phyloP scores from a whole-genome alignment of 768 basidiomycete genomes.

The Mycena vitilis region DNA sequence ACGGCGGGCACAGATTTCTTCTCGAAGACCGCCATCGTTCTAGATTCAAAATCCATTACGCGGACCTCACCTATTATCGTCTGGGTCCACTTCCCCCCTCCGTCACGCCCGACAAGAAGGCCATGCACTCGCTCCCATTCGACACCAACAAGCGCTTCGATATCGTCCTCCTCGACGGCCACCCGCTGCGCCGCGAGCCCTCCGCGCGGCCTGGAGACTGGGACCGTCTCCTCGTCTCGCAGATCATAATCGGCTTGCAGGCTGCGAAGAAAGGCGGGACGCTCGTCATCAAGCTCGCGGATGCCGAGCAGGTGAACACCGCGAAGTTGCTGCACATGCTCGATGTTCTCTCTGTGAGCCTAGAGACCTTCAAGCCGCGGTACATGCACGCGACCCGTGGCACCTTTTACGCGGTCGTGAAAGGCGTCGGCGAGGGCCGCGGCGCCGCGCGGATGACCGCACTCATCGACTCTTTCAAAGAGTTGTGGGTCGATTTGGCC shows the following conservation, averaged over 20 bases:
- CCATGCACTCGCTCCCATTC: slow-evolving; percentile 32
- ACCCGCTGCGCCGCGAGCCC: slow-evolving; percentile 35
- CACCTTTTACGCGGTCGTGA: slow-evolving; percentile 41
- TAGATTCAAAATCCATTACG: slow-evolving; percentile 36
- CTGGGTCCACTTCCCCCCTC: slow-evolving; percentile 36
- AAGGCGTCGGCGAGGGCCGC: slow-evolving; percentile 37
- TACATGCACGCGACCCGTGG: slow-evolving; percentile 40
- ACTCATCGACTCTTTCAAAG: slow-evolving; percentile 29
- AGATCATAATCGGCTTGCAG: slow-evolving; percentile 41
- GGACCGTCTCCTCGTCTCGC: slow-evolving; percentile 40
- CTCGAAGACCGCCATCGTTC: slow-evolving; percentile 38
- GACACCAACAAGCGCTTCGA: slow-evolving; percentile 36
- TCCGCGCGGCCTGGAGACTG: slow-evolving; percentile 22
- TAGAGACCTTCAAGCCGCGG: slow-evolving; percentile 39
- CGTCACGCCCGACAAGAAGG: slow-evolving; percentile 17
- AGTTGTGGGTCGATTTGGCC: slow-evolving; percentile 34
- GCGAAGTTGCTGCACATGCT: slow-evolving; percentile 42
- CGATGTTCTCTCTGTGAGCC: slow-evolving; percentile 36
- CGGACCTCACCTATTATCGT: slow-evolving; percentile 37
- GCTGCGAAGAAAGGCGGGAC: slow-evolving; percentile 31
- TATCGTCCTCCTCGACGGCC: slow-evolving; percentile 41
- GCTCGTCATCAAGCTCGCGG: slow-evolving; percentile 40
- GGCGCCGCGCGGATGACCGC: slow-evolving; percentile 17
- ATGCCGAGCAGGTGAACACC: slow-evolving; percentile 38
- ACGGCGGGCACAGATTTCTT: slow-evolving; percentile 41